These are phyloP conservation scores for Rhizopogon vesiculosus DNA, from an alignment of 768 basidiomycete species.

Conservation along the genomic window DNA sequence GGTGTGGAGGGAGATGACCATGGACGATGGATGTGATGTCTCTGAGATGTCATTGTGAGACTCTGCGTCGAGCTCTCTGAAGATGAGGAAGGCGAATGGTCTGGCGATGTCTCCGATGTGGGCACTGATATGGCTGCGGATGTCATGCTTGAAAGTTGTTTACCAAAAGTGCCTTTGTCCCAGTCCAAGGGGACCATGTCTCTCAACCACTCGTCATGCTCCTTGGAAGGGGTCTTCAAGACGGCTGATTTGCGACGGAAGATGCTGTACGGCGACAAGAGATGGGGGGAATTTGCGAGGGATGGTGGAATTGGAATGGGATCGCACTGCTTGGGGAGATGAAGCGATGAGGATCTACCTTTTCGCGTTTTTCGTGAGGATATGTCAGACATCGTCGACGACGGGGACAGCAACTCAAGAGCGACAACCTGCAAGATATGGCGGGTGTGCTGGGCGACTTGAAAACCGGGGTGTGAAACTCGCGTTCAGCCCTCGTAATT, in stretches of 20 bases:
- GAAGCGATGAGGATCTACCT: slow-evolving; percentile 16
- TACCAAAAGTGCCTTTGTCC: background rate
- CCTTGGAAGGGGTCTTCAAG: slow-evolving; percentile 38
- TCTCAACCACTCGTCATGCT: slow-evolving; percentile 58
- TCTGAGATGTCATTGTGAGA: slow-evolving; percentile 8
- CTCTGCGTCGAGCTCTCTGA: slow-evolving; percentile 13
- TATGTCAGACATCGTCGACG: background rate
- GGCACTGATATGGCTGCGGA: background rate
- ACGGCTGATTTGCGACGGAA: slow-evolving; percentile 36
- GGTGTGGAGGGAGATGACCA: slow-evolving; percentile 9
- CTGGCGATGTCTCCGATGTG: slow-evolving; percentile 10
- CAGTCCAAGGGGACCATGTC: slow-evolving; percentile 48
- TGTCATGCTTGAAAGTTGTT: background rate
- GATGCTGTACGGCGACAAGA: slow-evolving; percentile 44
- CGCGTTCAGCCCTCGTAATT: background rate
- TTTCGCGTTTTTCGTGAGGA: background rate
- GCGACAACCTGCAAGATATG: background rate
- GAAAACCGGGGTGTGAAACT: background rate
- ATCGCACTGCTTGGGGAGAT: slow-evolving; percentile 20
- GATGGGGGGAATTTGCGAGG: slow-evolving; percentile 49
- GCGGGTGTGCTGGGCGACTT: background rate
- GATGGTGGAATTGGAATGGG: slow-evolving; percentile 55
- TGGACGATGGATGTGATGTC: slow-evolving; percentile 18
- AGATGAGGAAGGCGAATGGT: slow-evolving; percentile 14
- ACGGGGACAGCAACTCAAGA: background rate